phyloP scores from a whole-genome alignment of 805 yeast genomes.

The Soucietia sequanensis region DNA sequence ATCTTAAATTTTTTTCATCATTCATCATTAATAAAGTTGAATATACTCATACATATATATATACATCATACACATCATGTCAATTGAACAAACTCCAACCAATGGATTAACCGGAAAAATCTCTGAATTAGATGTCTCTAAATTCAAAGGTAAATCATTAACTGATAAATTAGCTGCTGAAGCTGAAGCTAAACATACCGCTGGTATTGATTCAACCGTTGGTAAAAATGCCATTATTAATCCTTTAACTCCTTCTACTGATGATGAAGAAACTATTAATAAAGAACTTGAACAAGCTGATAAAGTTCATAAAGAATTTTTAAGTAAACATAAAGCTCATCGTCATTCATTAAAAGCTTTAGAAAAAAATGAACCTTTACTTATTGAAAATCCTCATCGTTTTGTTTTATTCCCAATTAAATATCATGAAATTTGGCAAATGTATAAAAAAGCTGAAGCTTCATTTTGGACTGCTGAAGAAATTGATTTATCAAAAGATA shows the following conservation, averaged over 20 bases:
- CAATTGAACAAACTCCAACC: slow-evolving; percentile 61
- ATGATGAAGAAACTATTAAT: slow-evolving; percentile 17
- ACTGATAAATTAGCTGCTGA: slow-evolving; percentile 45
- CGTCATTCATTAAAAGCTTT: slow-evolving; percentile 69
- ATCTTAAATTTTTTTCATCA: slow-evolving; percentile 1
- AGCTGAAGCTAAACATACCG: slow-evolving; percentile 32
- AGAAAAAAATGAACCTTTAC: slow-evolving; percentile 88
- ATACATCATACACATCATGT: slow-evolving; percentile 27
- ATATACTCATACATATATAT: too few relatives aligned
- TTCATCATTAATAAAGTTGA: slow-evolving; percentile 1
- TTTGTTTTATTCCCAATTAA: slow-evolving; percentile 94
- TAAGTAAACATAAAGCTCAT: slow-evolving; percentile 62
- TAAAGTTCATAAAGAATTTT: slow-evolving; percentile 53
- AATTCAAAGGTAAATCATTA: slow-evolving; percentile 31
- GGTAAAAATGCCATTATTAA: slow-evolving; percentile 20
- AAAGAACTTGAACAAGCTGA: slow-evolving; percentile 23
- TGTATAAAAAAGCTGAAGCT: slow-evolving; percentile 98
- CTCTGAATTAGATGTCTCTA: slow-evolving; percentile 37
- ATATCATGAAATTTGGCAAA: slow-evolving; percentile 98
- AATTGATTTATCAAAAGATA: slow-evolving; percentile 90
- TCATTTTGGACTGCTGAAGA: slow-evolving; percentile 99
- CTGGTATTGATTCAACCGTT: slow-evolving; percentile 22
- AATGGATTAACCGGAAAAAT: slow-evolving; percentile 46
- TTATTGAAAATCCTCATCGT: slow-evolving; percentile 80
- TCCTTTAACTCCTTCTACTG: slow-evolving; percentile 14